phyloP scores from a whole-genome alignment of 2,329 filamentous ascomycete species.

The Ilyonectria destructans region DNA sequence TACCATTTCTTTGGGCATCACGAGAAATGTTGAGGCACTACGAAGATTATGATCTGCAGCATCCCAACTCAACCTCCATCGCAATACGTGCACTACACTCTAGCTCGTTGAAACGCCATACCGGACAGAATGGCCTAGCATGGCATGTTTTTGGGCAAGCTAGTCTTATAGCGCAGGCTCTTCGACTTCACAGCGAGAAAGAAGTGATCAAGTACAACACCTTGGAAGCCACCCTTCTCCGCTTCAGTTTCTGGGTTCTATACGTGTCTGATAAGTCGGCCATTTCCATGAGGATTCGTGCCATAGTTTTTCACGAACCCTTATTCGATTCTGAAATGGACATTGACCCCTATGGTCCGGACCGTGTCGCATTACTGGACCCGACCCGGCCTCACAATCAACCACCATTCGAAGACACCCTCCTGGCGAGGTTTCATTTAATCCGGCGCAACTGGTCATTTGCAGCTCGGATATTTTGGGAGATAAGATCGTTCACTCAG shows the following conservation, averaged over 20 bases:
- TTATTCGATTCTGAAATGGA: background rate
- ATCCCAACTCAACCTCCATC: conserved; percentile 24
- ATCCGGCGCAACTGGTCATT: background rate
- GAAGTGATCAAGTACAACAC: background rate
- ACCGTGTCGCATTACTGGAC: background rate
- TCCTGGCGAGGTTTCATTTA: background rate
- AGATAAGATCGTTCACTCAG: background rate
- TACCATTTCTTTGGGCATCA: conserved; percentile 9
- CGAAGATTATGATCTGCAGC: conserved; percentile 25
- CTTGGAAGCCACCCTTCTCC: background rate
- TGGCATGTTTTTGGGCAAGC: conserved; percentile 26
- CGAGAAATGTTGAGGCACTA: conserved; percentile 20
- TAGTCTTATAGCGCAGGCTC: conserved; percentile 5
- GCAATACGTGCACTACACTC: conserved; percentile 17
- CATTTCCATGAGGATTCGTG: too few relatives aligned
- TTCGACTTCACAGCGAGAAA: conserved; percentile 6
- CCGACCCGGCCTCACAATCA: background rate
- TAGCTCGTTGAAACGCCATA: conserved; percentile 13
- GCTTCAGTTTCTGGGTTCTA: background rate
- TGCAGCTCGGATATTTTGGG: background rate
- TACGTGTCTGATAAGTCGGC: too few relatives aligned
- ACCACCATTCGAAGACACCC: background rate
- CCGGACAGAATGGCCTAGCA: conserved; percentile 13
- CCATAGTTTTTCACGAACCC: background rate
- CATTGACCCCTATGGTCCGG: background rate